Percentiles rank a stretch among this genome's conserved stretches.
Evolutionary conservation across 2,329 filamentous ascomycete species (phyloP).

Genomic region (Talaromyces sp.): DNA sequence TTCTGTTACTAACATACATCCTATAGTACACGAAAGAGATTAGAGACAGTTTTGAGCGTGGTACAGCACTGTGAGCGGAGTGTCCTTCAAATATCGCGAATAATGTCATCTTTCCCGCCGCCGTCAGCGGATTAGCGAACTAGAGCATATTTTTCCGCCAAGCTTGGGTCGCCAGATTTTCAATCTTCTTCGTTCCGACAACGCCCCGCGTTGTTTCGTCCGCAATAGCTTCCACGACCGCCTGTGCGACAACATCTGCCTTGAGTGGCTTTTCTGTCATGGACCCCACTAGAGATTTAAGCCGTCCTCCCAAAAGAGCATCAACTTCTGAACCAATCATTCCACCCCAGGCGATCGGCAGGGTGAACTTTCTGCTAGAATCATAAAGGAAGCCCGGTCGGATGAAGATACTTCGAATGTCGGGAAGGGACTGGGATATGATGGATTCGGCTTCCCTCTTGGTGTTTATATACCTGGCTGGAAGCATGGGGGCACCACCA

Average conservation of each 20-base stretch:
- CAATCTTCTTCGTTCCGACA: slow-evolving; percentile 75
- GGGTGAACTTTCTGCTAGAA: slow-evolving; percentile 71
- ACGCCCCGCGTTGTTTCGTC: slow-evolving; percentile 70
- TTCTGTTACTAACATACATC: slow-evolving; percentile 20
- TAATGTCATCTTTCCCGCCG: background rate
- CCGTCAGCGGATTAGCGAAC: slow-evolving; percentile 22
- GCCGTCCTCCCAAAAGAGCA: slow-evolving; percentile 67
- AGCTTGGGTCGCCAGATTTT: slow-evolving; percentile 71
- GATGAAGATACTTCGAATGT: slow-evolving; percentile 76
- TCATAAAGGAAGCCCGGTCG: slow-evolving; percentile 90
- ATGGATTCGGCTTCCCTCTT: slow-evolving; percentile 85
- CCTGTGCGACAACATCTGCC: slow-evolving; percentile 82
- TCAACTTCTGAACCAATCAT: slow-evolving; percentile 75
- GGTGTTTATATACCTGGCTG: slow-evolving; percentile 79
- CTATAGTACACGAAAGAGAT: slow-evolving; percentile 85
- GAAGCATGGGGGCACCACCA: slow-evolving; percentile 78
- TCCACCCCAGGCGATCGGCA: slow-evolving; percentile 77
- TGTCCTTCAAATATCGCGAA: background rate
- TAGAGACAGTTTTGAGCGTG: slow-evolving; percentile 93
- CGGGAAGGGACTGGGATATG: slow-evolving; percentile 68
- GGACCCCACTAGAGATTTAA: slow-evolving; percentile 77
- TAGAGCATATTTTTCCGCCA: slow-evolving; percentile 91
- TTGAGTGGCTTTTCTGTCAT: slow-evolving; percentile 83
- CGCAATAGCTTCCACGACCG: slow-evolving; percentile 79
- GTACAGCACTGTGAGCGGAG: slow-evolving; percentile 69